These are phyloP conservation scores for Mantamonas sphyraenae DNA, from an alignment of 78 protist species.

Conservation along the genomic window DNA sequence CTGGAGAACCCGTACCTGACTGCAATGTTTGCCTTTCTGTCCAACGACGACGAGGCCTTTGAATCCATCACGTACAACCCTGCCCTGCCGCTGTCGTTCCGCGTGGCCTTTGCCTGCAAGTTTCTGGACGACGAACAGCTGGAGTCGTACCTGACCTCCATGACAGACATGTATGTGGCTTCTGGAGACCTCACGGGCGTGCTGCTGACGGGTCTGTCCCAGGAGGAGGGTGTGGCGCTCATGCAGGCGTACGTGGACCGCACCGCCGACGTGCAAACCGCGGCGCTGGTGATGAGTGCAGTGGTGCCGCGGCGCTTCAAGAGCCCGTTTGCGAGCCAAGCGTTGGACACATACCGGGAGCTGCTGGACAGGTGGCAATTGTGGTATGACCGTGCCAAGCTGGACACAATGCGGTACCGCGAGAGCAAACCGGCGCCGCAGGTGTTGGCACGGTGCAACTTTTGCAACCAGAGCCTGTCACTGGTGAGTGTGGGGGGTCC, in stretches of 20 bases:
- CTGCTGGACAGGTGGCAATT: constrained; percentile 69
- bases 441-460: constrained; percentile 12
- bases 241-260: constrained; percentile 57
- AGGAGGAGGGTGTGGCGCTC: constrained; percentile 26
- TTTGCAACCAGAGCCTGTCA: not conserved
- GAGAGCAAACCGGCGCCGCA: not conserved
- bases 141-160: not conserved
- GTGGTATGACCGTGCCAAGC: constrained; percentile 62
- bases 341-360: constrained; percentile 51
- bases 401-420: constrained; percentile 29
- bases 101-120: not conserved
- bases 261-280: constrained; percentile 76
- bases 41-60: not conserved
- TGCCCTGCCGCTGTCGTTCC: not conserved
- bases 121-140: not conserved
- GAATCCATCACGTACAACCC: not conserved
- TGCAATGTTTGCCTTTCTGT: not conserved
- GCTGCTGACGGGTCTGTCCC: constrained; percentile 56
- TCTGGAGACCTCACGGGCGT: constrained; percentile 32
- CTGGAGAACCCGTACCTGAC: too few species aligned
- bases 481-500: not conserved
- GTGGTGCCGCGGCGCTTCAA: constrained; percentile 25
- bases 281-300: constrained; percentile 12
- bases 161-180: not conserved
- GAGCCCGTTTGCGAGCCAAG: not conserved